Evolutionary conservation across 164 flowering plant species (phyloP).

Genomic region (Platanus orientalis): DNA sequence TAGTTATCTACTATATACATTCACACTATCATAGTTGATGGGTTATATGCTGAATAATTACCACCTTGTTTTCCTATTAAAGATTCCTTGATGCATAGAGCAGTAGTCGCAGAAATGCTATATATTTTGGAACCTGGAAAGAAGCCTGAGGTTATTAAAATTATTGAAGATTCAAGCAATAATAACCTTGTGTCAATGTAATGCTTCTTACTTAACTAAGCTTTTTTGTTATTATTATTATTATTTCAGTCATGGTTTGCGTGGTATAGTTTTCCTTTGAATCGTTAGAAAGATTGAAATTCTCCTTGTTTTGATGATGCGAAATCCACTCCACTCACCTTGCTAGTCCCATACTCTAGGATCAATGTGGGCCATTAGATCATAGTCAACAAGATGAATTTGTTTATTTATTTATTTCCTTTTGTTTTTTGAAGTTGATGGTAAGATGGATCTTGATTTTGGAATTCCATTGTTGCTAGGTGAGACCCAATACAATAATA

Average conservation of each 20-base stretch:
- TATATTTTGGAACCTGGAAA: conserved; percentile 62
- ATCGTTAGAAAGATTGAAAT: neutral
- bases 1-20: neutral
- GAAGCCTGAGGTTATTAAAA: conserved; percentile 64
- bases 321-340: too few species aligned
- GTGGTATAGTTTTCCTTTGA: neutral
- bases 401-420: too few species aligned
- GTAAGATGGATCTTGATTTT: too few species aligned
- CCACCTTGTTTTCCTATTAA: conserved; percentile 1
- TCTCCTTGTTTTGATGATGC: conserved; percentile 3
- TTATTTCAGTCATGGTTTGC: neutral
- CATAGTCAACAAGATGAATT: too few species aligned
- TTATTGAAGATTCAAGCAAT: conserved; percentile 77
- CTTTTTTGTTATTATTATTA: too few species aligned
- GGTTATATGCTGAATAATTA: neutral
- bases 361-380: too few species aligned
- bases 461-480: too few species aligned
- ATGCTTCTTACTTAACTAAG: conserved; percentile 3
- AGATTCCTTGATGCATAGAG: conserved; percentile 97
- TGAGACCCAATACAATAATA: conserved; percentile 79
- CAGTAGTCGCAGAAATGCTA: conserved; percentile 87
- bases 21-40: neutral
- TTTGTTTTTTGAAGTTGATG: too few species aligned
- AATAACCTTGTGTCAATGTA: conserved; percentile 43
- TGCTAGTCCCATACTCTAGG: too few species aligned